Percentiles rank a stretch among this genome's conserved stretches.
Evolutionary conservation across 164 flowering plant species (phyloP).

Genomic region (Piper betle): DNA sequence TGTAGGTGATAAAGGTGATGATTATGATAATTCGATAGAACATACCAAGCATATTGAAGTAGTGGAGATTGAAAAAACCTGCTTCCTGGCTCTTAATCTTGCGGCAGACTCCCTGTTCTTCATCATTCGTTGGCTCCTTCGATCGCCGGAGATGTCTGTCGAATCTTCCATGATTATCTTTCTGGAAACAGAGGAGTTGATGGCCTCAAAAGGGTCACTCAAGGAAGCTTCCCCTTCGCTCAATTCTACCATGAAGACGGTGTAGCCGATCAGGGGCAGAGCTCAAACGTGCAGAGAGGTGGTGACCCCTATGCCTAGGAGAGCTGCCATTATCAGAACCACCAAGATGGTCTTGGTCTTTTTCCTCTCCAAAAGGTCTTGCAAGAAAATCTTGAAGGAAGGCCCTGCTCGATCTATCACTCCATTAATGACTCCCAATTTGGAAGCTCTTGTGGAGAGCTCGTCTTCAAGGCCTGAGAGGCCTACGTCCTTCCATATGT

Average conservation of each 20-base stretch:
- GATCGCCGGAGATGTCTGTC: constrained; percentile 19
- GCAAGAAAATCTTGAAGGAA: constrained; percentile 24
- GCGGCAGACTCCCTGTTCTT: constrained; percentile 72
- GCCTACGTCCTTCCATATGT: constrained; percentile 49
- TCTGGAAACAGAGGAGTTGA: constrained; percentile 14
- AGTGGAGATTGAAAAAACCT: constrained; percentile 20
- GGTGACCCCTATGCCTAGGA: background rate
- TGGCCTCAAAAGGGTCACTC: constrained; percentile 11
- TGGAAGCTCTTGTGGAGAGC: constrained; percentile 1
- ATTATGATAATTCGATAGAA: no score
- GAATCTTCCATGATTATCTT: constrained; percentile 24
- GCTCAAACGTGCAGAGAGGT: constrained; percentile 14
- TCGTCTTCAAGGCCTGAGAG: constrained; percentile 16
- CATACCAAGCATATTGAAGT: background rate
- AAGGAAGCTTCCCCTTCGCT: background rate
- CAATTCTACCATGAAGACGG: no score
- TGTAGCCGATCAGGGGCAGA: constrained; percentile 23
- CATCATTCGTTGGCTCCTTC: constrained; percentile 46
- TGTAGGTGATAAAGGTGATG: no score
- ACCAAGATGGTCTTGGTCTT: background rate
- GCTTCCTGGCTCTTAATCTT: constrained; percentile 62
- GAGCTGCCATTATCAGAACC: constrained; percentile 3
- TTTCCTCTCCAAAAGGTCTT: constrained; percentile 13
- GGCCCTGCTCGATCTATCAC: constrained; percentile 1
- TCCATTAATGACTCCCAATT: background rate